Conservation (phyloP, 306 rosid species). For the Vigna hirtella region DNA sequence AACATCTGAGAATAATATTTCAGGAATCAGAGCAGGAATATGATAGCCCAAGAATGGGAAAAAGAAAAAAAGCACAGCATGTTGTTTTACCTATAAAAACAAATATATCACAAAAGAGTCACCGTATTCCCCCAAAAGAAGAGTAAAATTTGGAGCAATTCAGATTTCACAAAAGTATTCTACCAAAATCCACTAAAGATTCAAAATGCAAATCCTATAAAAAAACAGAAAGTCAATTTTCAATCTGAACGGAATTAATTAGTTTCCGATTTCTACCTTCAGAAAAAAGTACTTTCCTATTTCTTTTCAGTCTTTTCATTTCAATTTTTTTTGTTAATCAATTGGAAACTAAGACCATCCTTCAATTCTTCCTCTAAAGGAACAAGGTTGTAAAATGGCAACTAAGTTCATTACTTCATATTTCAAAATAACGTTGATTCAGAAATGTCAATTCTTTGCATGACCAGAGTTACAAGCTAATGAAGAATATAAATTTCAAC, state of each 20-base stretch:
- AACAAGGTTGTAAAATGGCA: neutral
- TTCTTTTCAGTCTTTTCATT: neutral
- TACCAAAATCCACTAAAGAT: conserved; percentile 10
- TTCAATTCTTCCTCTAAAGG: neutral
- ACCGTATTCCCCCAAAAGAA: conserved; percentile 2
- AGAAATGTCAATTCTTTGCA: too few relatives aligned
- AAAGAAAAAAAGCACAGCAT: neutral
- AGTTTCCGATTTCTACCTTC: neutral
- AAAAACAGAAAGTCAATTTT: neutral
- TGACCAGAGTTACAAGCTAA: conserved; percentile 10
- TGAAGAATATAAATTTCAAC: conserved; percentile 7
- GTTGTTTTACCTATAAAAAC: neutral
- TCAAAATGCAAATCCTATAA: conserved; percentile 18
- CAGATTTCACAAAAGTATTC: neutral
- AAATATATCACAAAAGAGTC: neutral
- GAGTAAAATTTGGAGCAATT: conserved; percentile 5
- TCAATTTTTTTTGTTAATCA: neutral
- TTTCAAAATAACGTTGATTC: neutral
- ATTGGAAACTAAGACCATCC: conserved; percentile 14
- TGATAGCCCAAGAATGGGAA: conserved; percentile 15
- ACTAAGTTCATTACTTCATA: neutral
- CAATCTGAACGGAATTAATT: conserved; percentile 11
- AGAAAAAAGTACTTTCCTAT: neutral
- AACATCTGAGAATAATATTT: conserved; percentile 72
- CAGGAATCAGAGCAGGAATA: conserved; percentile 39